These are phyloP conservation scores for Calendula officinalis DNA, from an alignment of 129 eudicot species.

Conservation along the genomic window DNA sequence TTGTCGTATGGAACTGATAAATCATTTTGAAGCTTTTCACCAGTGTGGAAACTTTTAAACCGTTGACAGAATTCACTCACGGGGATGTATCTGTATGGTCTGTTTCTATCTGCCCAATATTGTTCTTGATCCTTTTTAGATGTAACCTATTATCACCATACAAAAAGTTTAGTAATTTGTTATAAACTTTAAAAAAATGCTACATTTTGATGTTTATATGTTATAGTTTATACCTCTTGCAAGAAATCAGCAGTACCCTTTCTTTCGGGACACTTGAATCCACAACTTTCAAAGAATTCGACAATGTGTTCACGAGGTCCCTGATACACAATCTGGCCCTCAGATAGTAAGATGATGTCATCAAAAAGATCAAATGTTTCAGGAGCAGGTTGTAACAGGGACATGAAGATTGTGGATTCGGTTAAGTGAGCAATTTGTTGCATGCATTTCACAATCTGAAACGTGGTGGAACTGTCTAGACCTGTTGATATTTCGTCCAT, in stretches of 20 bases:
- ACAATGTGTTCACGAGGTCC: conserved; percentile 75
- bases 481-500: conserved; percentile 97
- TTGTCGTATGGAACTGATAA: conserved; percentile 57
- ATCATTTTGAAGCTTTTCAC: conserved; percentile 44
- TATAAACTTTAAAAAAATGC: neutral
- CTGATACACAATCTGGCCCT: conserved; percentile 80
- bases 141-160: conserved; percentile 44
- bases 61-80: conserved; percentile 44
- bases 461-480: conserved; percentile 86
- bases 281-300: conserved; percentile 77
- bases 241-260: conserved; percentile 87
- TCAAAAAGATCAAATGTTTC: conserved; percentile 87
- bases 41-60: conserved; percentile 59
- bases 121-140: conserved; percentile 75
- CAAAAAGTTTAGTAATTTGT: neutral
- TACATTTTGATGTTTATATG: neutral
- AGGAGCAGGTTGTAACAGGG: conserved; percentile 88
- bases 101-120: conserved; percentile 61
- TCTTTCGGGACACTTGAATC: conserved; percentile 77
- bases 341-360: conserved; percentile 67
- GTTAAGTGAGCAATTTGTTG: conserved; percentile 75
- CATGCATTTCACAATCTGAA: conserved; percentile 81
- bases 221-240: conserved; percentile 61
- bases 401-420: conserved; percentile 74
- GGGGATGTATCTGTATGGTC: conserved; percentile 48